Base-by-base conservation (phyloP, 805 yeast genomes). In the Jamesozyma gamospora region DNA sequence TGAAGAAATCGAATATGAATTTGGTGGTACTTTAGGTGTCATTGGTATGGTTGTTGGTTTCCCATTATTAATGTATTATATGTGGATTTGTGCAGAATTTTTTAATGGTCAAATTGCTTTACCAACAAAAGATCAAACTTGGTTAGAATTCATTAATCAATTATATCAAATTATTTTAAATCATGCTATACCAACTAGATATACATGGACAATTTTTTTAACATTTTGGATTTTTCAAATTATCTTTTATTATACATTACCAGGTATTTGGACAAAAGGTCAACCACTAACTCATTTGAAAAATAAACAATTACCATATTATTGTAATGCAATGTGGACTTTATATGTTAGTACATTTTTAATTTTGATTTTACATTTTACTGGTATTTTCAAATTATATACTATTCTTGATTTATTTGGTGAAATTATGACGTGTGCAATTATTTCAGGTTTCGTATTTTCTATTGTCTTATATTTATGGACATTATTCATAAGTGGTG, bases 181-280 rank as follows among this genome's bases (percentile, higher is more conserved):
- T 2, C 58, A 74, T 53, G 88, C 77, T 4, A 49, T 74, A 29
- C 94, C 94, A 21, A 60, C 78, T 1, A 44, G 56, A 34, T 64
- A 67, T 39, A 75, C 90, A 1, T 79, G 92, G 79, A 61, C 67
- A 25, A 70, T 85, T 36, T 90, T 90, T 61, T 67, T 81, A 44
- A 64, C 74, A 0, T 92, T 83, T 58, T 70, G 87, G 53, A 39
- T 73, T 8, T 60, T 74, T 35, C 97, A 92, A 65, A 78, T 72
- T 12, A 44, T 73, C 13, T 78, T 88, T 50, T 90, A 90, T 63
- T 78, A 81, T 53, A 77, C 79, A 7, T 70, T 90, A 51, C 98
- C 98, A 2, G 97, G 97, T 41, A 68, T 90, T 35, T 84, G 92
- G 88, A 84, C 95, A 28, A 79, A 86, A 60, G 98, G 98, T 38